Evolutionary conservation across 2,329 filamentous ascomycete genomes (phyloP).

Genomic region (Apiospora malaysiana): DNA sequence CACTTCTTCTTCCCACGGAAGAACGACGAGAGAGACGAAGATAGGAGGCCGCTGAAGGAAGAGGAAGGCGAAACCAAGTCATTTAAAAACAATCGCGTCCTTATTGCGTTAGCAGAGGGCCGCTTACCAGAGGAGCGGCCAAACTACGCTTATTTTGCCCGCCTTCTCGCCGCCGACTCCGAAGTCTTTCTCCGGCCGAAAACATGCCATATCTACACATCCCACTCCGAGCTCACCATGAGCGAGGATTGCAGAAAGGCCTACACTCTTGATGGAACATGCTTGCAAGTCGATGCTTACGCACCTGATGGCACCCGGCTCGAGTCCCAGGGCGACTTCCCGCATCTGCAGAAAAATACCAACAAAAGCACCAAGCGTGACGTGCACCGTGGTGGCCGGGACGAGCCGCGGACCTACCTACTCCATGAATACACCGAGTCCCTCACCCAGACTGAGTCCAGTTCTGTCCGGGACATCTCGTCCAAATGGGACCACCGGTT

Average conservation of each 20-base stretch:
- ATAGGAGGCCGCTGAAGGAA: conserved; percentile 43
- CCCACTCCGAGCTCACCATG: conserved; percentile 57
- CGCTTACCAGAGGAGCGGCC: conserved; percentile 63
- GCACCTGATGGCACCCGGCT: conserved; percentile 36
- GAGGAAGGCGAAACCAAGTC: conserved; percentile 53
- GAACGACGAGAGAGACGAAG: conserved; percentile 59
- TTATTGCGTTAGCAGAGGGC: conserved; percentile 64
- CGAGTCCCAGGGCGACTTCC: conserved; percentile 47
- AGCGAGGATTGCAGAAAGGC: conserved; percentile 41
- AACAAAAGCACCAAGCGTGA: conserved; percentile 54
- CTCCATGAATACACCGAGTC: conserved; percentile 65
- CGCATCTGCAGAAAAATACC: conserved; percentile 61
- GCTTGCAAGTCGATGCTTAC: conserved; percentile 35
- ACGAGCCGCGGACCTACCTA: conserved; percentile 46
- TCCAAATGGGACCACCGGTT: conserved; percentile 64
- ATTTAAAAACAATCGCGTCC: conserved; percentile 69
- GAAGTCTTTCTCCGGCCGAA: conserved; percentile 61
- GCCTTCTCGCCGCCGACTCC: conserved; percentile 60
- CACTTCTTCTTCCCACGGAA: conserved; percentile 65
- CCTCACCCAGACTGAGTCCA: conserved; percentile 61
- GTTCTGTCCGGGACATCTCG: conserved; percentile 58
- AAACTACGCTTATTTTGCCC: conserved; percentile 67
- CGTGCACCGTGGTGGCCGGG: conserved; percentile 56
- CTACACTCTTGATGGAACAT: conserved; percentile 21
- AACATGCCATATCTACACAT: conserved; percentile 65